Base-by-base conservation (phyloP, 2,329 filamentous ascomycete genomes). In the Colletotrichum shisoi region DNA sequence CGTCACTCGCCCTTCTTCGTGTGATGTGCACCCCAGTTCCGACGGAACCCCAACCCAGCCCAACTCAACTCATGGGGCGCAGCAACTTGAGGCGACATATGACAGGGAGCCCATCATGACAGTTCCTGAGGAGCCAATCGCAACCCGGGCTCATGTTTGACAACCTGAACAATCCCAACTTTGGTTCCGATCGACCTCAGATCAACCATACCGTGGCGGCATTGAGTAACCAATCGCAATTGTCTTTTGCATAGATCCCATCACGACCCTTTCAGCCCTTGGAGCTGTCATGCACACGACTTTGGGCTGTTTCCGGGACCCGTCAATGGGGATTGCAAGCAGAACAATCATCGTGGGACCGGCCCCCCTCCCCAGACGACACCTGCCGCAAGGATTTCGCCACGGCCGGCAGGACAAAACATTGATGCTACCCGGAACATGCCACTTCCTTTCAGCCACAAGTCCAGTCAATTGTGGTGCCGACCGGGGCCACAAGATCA, bases 111-210 rank as follows among this genome's bases (percentile, higher is more conserved):
- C 69, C 69, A 72, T 76, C 70, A 73, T 71, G 59, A 68, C 70
- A 71, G 71, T 62, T 68, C 69, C 66, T 74, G 72, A 71, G 58
- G 69, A 73, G 71, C 76, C 76, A 77, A 76, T 77, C 76, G 76
- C 76, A 77, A 76, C 72, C 70, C 44, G 19, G 66, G 8, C 57
- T 71, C 37, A 46, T 39, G 70, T 70, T 65, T 75, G 71, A 73
- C 73, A 70, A 68, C 37, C 39, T 48, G 66, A 68, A 46, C 45
- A 67, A 70, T 71, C 71, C 66, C 65, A 61, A 65, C 60, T 70
- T 9, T 67, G 68, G 63, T 64, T 53, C 68, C 67, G 69, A 70
- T 70, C 67, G 51, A 68, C 69, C 63, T 67, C 54, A 70, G 69
- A 70, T 70, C 67, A 70, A 62, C 63, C 52, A 49, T 59, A 57